Conservation (phyloP, 768 basidiomycete genomes). For the Boletus barrowsii region DNA sequence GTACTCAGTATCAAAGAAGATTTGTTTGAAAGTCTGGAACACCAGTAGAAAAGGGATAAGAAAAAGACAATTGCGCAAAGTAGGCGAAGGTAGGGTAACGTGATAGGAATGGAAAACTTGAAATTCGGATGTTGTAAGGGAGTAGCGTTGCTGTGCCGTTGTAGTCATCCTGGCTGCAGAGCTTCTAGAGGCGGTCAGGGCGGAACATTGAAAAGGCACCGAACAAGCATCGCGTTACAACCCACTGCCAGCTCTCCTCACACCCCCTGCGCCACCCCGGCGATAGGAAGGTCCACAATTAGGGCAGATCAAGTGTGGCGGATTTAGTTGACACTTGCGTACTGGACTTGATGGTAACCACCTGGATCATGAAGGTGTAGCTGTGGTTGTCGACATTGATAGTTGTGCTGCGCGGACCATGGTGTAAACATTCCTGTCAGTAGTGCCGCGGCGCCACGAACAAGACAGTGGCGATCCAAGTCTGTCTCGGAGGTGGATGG, state of each 20-base stretch:
- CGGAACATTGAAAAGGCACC: background rate
- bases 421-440: slow-evolving; percentile 14
- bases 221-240: background rate
- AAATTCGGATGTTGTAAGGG: background rate
- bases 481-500: slow-evolving; percentile 7
- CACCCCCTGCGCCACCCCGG: background rate
- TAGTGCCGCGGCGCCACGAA: slow-evolving; percentile 12
- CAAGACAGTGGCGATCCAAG: slow-evolving; percentile 5
- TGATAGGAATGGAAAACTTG: background rate
- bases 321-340: background rate
- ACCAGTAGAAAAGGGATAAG: too few species aligned
- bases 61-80: too few species aligned
- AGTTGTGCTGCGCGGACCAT: slow-evolving; percentile 1
- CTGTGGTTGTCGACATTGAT: background rate
- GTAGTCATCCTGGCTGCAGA: background rate
- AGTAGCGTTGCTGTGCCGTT: background rate
- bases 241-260: background rate
- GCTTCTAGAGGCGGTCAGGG: background rate
- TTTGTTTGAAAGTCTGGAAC: too few species aligned
- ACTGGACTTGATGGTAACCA: background rate
- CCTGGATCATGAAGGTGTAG: background rate
- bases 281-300: background rate
- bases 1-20: too few species aligned
- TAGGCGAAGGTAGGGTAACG: too few species aligned
- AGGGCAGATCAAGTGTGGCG: background rate